Conservation (phyloP, 768 basidiomycete genomes). For the Galerina marginata region DNA sequence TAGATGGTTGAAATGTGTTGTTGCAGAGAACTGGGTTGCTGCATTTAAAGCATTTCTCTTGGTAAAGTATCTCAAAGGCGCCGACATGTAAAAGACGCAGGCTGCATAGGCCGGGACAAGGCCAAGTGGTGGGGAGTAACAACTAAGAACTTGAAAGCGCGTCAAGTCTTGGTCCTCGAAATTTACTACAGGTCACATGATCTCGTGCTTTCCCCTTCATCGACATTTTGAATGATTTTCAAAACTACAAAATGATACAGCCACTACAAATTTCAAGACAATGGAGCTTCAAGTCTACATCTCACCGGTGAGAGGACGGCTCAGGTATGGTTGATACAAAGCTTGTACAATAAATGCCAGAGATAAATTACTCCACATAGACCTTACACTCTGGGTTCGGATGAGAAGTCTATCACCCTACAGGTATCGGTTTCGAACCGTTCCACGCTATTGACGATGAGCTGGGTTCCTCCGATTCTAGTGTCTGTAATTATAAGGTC, state of each 20-base stretch:
- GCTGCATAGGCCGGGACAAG: slow-evolving; percentile 4
- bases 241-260: no score
- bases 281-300: not conserved
- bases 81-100: slow-evolving; percentile 10
- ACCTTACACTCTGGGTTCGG: slow-evolving; percentile 1
- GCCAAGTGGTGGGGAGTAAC: not conserved
- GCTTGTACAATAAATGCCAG: slow-evolving; percentile 27
- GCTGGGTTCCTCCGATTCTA: slow-evolving; percentile 83
- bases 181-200: slow-evolving; percentile 15
- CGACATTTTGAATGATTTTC: no score
- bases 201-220: not conserved
- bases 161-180: slow-evolving; percentile 12
- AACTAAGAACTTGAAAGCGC: not conserved
- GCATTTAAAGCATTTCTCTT: slow-evolving; percentile 42
- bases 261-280: not conserved
- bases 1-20: slow-evolving; percentile 71
- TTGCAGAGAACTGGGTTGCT: slow-evolving; percentile 59
- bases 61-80: slow-evolving; percentile 15
- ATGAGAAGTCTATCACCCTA: slow-evolving; percentile 26
- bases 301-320: slow-evolving; percentile 10
- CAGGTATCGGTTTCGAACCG: slow-evolving; percentile 39
- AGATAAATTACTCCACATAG: slow-evolving; percentile 26
- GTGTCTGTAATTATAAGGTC: slow-evolving; percentile 53
- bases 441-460: slow-evolving; percentile 58
- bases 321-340: slow-evolving; percentile 20